Evolutionary conservation across 2,329 filamentous ascomycete species (phyloP).

Genomic region (Botrytis porri): DNA sequence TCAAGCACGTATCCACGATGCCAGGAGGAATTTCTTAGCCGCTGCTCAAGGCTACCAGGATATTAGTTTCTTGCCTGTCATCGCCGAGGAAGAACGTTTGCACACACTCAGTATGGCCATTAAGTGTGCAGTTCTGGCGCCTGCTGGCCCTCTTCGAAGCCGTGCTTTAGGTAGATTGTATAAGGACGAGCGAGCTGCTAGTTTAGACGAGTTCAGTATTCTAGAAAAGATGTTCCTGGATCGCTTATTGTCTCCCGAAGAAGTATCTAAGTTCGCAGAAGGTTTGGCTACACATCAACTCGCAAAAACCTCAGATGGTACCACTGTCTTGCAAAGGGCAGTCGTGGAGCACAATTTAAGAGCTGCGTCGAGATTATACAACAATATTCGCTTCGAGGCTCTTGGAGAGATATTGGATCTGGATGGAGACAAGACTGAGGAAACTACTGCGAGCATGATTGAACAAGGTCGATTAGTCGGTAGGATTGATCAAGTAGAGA

Average conservation of each 20-base stretch:
- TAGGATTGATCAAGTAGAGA: slow-evolving; percentile 90
- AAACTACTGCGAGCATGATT: slow-evolving; percentile 91
- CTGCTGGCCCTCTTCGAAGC: slow-evolving; percentile 81
- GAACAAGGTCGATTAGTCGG: slow-evolving; percentile 87
- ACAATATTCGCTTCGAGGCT: slow-evolving; percentile 72
- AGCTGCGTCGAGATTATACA: slow-evolving; percentile 75
- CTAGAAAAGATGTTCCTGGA: slow-evolving; percentile 98
- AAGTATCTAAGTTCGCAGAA: slow-evolving; percentile 82
- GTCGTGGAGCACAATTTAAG: slow-evolving; percentile 96
- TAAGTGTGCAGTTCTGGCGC: slow-evolving; percentile 87
- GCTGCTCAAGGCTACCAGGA: slow-evolving; percentile 86
- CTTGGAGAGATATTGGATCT: slow-evolving; percentile 77
- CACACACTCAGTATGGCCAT: slow-evolving; percentile 83
- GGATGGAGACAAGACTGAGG: slow-evolving; percentile 77
- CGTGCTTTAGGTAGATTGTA: slow-evolving; percentile 79
- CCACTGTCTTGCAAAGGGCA: slow-evolving; percentile 87
- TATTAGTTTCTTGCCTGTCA: slow-evolving; percentile 71
- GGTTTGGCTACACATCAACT: slow-evolving; percentile 84
- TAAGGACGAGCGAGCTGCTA: slow-evolving; percentile 81
- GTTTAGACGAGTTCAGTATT: slow-evolving; percentile 78
- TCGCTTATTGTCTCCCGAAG: slow-evolving; percentile 72
- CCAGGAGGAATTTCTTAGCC: slow-evolving; percentile 83
- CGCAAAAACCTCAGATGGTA: slow-evolving; percentile 83
- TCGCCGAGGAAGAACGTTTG: slow-evolving; percentile 84
- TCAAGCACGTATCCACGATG: slow-evolving; percentile 89